Evolutionary conservation across 1,139 yeast species (phyloP).

Genomic region (Blastobotrys arbuscula): DNA sequence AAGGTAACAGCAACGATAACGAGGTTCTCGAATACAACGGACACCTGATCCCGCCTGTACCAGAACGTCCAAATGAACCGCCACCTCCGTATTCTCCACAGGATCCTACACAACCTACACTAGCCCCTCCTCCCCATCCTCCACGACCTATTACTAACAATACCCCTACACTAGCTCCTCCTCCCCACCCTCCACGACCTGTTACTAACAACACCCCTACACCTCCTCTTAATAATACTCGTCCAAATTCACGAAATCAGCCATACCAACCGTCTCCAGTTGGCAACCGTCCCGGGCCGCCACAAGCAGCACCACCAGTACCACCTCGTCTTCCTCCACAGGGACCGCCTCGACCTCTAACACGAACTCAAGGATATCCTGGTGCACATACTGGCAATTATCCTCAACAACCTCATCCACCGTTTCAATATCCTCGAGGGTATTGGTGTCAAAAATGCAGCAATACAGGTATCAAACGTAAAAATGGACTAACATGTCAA

Average conservation of each 20-base stretch:
- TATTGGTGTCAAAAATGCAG: constrained; percentile 64
- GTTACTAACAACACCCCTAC: background rate
- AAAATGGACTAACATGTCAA: constrained; percentile 62
- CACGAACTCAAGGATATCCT: constrained; percentile 3
- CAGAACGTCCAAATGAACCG: constrained; percentile 20
- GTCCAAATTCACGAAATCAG: background rate
- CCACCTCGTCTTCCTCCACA: background rate
- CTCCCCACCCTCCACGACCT: constrained; percentile 1
- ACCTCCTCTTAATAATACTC: background rate
- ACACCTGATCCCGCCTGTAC: constrained; percentile 20
- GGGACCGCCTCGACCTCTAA: background rate
- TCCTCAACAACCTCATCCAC: constrained; percentile 27
- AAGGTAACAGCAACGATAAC: background rate
- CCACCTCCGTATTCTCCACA: constrained; percentile 27
- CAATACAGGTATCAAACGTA: constrained; percentile 66
- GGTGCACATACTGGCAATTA: background rate
- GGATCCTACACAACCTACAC: constrained; percentile 6
- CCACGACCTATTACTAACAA: constrained; percentile 10
- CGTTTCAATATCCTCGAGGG: constrained; percentile 63
- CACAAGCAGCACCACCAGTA: background rate
- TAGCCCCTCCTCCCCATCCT: constrained; percentile 27
- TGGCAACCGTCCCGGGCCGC: background rate
- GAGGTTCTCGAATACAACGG: background rate
- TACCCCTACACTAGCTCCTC: background rate
- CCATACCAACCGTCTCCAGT: background rate